phyloP scores from a whole-genome alignment of 2,329 filamentous ascomycete genomes.

The Didymosphaeria variabile region DNA sequence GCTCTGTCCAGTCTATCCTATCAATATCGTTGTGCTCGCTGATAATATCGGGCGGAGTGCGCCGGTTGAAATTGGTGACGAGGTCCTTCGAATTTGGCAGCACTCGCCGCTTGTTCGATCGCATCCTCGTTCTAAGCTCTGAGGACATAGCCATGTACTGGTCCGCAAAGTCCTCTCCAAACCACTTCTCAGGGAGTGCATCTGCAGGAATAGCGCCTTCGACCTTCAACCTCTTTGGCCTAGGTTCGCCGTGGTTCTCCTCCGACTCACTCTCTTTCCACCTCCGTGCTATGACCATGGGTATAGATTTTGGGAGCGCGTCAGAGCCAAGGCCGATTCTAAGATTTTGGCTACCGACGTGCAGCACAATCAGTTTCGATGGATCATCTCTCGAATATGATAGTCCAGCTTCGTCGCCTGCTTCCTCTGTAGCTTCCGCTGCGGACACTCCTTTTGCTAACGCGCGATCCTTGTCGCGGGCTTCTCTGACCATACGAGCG shows the following conservation, averaged over 20 bases:
- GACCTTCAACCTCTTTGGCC: constrained; percentile 71
- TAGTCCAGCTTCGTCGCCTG: constrained; percentile 39
- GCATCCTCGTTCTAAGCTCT: constrained; percentile 90
- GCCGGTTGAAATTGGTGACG: constrained; percentile 91
- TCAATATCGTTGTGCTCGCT: constrained; percentile 94
- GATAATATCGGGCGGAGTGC: constrained; percentile 84
- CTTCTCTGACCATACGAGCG: constrained; percentile 83
- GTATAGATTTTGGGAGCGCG: constrained; percentile 90
- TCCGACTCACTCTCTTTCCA: constrained; percentile 83
- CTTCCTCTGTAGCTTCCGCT: constrained; percentile 38
- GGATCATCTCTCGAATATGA: constrained; percentile 65
- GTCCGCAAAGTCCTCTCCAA: constrained; percentile 77
- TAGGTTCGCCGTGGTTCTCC: constrained; percentile 79
- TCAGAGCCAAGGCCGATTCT: constrained; percentile 96
- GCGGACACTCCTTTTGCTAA: constrained; percentile 75
- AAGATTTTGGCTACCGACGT: constrained; percentile 94
- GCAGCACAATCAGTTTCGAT: constrained; percentile 92
- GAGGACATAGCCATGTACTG: constrained; percentile 82
- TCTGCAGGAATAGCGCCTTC: constrained; percentile 69
- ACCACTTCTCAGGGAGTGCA: constrained; percentile 76
- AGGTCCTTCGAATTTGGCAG: constrained; percentile 97
- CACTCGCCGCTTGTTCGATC: constrained; percentile 91
- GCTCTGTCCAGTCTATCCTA: constrained; percentile 94
- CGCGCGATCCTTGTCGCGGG: constrained; percentile 86
- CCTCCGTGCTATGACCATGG: constrained; percentile 88